These are phyloP conservation scores for Arabidopsis arenosa DNA, from an alignment of 345 rosid species.

Conservation along the genomic window DNA sequence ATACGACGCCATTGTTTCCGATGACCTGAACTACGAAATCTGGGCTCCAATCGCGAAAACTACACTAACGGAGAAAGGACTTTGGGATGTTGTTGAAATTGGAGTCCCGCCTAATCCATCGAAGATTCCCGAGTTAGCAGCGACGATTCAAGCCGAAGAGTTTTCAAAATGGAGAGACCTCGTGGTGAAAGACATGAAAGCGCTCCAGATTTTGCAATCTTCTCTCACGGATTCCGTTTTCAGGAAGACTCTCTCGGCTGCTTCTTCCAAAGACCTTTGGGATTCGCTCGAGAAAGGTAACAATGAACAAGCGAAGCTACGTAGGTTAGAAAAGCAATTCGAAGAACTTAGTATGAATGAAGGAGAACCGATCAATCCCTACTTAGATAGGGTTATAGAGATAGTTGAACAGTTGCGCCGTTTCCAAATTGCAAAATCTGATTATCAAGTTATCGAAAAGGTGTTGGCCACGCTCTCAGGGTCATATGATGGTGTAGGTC, in stretches of 20 bases:
- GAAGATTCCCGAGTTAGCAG: constrained; percentile 19
- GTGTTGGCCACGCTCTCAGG: constrained; percentile 9
- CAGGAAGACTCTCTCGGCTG: constrained; percentile 3
- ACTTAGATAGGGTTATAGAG: constrained; percentile 14
- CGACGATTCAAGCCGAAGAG: constrained; percentile 14
- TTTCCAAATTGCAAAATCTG: constrained; percentile 12
- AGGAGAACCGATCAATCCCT: constrained; percentile 1
- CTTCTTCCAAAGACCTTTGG: constrained; percentile 38
- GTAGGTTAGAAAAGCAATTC: constrained; percentile 33
- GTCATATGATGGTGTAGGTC: background rate
- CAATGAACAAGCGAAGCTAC: background rate
- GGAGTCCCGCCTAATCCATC: constrained; percentile 33
- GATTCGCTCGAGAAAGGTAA: constrained; percentile 23
- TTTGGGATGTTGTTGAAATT: constrained; percentile 29
- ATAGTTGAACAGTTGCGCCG: constrained; percentile 22
- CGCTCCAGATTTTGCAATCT: constrained; percentile 29
- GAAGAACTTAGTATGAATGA: constrained; percentile 21
- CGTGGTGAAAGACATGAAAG: constrained; percentile 25
- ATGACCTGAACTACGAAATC: constrained; percentile 10
- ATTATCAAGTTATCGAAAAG: constrained; percentile 19
- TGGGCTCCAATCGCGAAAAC: constrained; percentile 27
- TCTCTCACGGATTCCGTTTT: constrained; percentile 16
- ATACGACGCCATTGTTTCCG: background rate
- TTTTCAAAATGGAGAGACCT: constrained; percentile 28
- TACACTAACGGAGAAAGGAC: background rate